Evolutionary conservation across 345 rosid species (phyloP), one percentile per base, ranked within the genome.

Genomic region (Barbarea vulgaris): DNA sequence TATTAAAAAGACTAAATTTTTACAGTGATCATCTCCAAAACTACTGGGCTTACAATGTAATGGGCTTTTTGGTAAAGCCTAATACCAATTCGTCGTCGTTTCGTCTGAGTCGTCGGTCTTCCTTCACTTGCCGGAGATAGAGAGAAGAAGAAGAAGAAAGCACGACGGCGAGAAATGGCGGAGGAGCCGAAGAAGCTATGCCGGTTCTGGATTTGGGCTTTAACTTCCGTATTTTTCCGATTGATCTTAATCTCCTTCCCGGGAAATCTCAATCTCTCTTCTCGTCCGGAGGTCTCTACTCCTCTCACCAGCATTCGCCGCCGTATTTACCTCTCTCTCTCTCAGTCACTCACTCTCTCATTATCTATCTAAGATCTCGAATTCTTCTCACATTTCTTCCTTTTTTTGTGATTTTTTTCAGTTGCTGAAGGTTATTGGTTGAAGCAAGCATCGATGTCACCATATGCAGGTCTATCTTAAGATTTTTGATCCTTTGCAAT

Each of bases 361-460:
- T 31, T 27, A 12, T 25, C 57, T 9, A 21, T 70, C 42, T 17
- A 6, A 27, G 9, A 72, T 69, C 64, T 3, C 25, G 5, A 60
- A 36, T 27, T 57, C 1, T 42, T 3, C 55, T 70, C 9, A 64
- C 34, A 30, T 7, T 46, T 34, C 11, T 7, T 7, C 56, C 24
- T 71, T 58, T 56, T 55, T 47, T 13, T 67, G 15, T 79, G 44
- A 27, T n/a, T 50, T 31, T 31, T 33, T 74, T 52, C 80, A 95
- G 97, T 95, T 77, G 87, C 99, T 34, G 99, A 95, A 79, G 97
- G 97, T 57, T 95, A 92, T 84, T 95, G 99, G 97, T 77, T 92
- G 79, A 95, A 95, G 86, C 97, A 90, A 57, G 87, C 86, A 30
- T 85, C 89, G 12, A 88, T 88, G 90, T 95, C 99, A 76, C 97